A percentile compares a stretch with the other conserved stretches of the same genome.
phyloP scores from a whole-genome alignment of 176 grass and related monocot species.

The Bromus sterilis region DNA sequence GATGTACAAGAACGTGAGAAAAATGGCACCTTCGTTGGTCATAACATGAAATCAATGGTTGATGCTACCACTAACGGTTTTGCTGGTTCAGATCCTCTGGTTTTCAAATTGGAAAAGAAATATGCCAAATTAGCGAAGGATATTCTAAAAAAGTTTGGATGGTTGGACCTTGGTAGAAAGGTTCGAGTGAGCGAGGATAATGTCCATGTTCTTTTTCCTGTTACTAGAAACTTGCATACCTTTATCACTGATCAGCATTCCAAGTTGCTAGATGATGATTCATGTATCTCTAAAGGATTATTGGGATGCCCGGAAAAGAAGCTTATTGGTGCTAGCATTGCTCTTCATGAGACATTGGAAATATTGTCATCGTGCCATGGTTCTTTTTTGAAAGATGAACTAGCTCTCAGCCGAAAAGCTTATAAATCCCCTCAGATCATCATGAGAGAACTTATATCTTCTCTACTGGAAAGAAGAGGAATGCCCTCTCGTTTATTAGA shows the following conservation, averaged over 20 bases:
- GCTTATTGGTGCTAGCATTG: conserved; percentile 19
- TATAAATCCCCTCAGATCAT: conserved; percentile 63
- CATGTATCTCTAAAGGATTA: conserved; percentile 15
- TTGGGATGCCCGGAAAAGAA: conserved; percentile 24
- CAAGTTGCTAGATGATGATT: conserved; percentile 22
- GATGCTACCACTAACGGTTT: not conserved
- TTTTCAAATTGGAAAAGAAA: conserved; percentile 68
- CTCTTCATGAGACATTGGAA: conserved; percentile 37
- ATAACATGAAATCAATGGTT: conserved; percentile 6
- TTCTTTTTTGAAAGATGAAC: conserved; percentile 66
- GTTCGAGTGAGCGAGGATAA: conserved; percentile 60
- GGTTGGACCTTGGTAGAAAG: conserved; percentile 86
- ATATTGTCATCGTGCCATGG: conserved; percentile 45
- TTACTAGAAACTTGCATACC: conserved; percentile 44
- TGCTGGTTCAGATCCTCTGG: conserved; percentile 22
- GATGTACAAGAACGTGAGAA: conserved; percentile 14
- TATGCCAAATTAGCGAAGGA: conserved; percentile 82
- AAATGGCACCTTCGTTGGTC: not conserved
- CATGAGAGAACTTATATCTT: conserved; percentile 70
- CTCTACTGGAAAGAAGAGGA: conserved; percentile 52
- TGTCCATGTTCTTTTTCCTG: conserved; percentile 51
- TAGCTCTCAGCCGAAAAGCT: conserved; percentile 37
- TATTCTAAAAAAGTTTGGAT: conserved; percentile 74
- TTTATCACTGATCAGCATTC: conserved; percentile 32
- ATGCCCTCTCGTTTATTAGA: conserved; percentile 55